A percentile compares a stretch with the other conserved stretches of the same genome.
Evolutionary conservation across 768 basidiomycete species (phyloP).

Genomic region (Phanerochaete sordida): DNA sequence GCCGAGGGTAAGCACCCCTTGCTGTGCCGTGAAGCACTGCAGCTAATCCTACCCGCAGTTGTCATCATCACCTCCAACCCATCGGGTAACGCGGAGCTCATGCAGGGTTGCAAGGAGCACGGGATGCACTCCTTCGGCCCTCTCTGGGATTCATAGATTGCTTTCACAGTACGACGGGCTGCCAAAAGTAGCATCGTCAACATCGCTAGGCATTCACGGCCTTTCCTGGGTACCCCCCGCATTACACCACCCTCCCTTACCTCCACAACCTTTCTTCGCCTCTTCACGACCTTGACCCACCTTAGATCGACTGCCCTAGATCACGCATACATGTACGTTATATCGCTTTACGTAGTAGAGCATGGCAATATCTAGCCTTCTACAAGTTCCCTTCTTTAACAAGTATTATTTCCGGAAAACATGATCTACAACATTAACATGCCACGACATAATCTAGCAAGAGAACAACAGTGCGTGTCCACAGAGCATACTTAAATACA

Average conservation of each 20-base stretch:
- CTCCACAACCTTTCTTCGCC: too few relatives aligned
- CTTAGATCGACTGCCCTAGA: neutral
- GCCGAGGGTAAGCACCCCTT: conserved; percentile 47
- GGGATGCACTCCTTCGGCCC: conserved; percentile 46
- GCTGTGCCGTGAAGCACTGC: neutral
- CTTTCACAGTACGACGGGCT: neutral
- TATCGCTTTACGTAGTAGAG: neutral
- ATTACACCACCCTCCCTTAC: too few relatives aligned
- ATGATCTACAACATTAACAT: neutral
- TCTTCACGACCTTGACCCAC: neutral
- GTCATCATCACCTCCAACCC: conserved; percentile 83
- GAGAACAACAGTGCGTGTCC: neutral
- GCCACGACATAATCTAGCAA: neutral
- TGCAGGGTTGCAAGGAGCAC: conserved; percentile 37
- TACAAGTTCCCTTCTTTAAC: neutral
- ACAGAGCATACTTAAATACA: neutral
- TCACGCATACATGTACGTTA: neutral
- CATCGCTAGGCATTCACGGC: neutral
- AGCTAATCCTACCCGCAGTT: conserved; percentile 26
- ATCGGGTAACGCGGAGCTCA: conserved; percentile 73
- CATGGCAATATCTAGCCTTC: neutral
- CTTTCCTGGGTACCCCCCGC: neutral
- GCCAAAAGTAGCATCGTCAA: neutral
- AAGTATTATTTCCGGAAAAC: neutral
- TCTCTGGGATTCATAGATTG: conserved; percentile 62